Conservation (phyloP, 345 rosid species). For the Arabidopsis arenosa region DNA sequence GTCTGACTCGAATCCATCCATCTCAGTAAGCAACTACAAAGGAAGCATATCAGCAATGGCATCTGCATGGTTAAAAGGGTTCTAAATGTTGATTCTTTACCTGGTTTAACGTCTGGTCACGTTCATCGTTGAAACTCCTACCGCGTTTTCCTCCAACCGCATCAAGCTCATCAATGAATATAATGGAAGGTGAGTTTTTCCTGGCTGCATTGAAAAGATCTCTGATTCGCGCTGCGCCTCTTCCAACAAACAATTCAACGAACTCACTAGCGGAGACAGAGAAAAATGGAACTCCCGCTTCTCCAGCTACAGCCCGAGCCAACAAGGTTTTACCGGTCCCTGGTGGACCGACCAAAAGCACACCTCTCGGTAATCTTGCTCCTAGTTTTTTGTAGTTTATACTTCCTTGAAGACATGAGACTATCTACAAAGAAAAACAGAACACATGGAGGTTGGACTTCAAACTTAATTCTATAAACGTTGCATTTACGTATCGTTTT, state of each 20-base stretch:
- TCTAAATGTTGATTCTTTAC: slow-evolving; percentile 44
- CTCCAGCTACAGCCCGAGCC: slow-evolving; percentile 98
- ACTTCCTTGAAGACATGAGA: slow-evolving; percentile 94
- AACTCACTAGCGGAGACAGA: slow-evolving; percentile 96
- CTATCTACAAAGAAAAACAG: slow-evolving; percentile 64
- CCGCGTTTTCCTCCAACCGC: slow-evolving; percentile 99
- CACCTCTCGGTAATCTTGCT: slow-evolving; percentile 91
- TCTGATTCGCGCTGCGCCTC: slow-evolving; percentile 97
- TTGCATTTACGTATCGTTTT: neutral
- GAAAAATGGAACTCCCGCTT: slow-evolving; percentile 95
- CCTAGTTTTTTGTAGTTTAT: slow-evolving; percentile 81
- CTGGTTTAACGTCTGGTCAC: slow-evolving; percentile 96
- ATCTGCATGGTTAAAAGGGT: neutral
- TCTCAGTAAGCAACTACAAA: slow-evolving; percentile 92
- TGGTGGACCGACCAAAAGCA: slow-evolving; percentile 92
- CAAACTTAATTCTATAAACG: neutral
- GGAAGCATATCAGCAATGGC: slow-evolving; percentile 11
- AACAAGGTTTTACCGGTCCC: slow-evolving; percentile 97
- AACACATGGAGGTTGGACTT: neutral
- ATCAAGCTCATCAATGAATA: slow-evolving; percentile 96
- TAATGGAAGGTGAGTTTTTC: slow-evolving; percentile 85
- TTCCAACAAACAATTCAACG: slow-evolving; percentile 95
- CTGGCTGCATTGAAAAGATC: slow-evolving; percentile 84
- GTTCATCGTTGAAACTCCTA: slow-evolving; percentile 96
- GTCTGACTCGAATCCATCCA: slow-evolving; percentile 94